These are phyloP conservation scores for Aureococcus anophagefferens DNA, from an alignment of 108 stramenopile genomes.

Conservation along the genomic window DNA sequence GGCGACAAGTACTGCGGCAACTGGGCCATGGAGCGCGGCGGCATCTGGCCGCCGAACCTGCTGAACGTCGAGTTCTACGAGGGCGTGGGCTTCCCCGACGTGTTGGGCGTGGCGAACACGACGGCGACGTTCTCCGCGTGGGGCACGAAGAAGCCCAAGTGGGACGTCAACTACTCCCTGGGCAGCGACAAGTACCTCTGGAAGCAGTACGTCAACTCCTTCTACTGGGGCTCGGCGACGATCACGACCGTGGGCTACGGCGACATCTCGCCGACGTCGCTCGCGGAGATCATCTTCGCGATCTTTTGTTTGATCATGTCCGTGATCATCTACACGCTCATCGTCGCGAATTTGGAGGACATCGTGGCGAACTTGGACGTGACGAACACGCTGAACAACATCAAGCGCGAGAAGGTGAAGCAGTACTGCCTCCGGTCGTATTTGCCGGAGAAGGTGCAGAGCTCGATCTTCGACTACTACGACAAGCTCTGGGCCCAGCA, in stretches of 20 bases:
- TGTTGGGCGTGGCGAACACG: background rate
- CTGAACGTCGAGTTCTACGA: background rate
- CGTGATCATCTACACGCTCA: constrained; percentile 39
- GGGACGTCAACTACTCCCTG: constrained; percentile 7
- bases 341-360: constrained; percentile 48
- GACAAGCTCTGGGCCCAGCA: constrained; percentile 40
- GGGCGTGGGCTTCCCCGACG: background rate
- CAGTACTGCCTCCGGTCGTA: constrained; percentile 24
- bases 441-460: constrained; percentile 26
- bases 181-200: constrained; percentile 24
- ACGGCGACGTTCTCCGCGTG: background rate
- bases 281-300: constrained; percentile 38
- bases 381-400: constrained; percentile 42
- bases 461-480: constrained; percentile 33
- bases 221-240: constrained; percentile 50
- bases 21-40: background rate
- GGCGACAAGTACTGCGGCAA: background rate
- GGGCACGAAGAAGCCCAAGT: background rate
- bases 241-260: constrained; percentile 51
- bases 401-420: constrained; percentile 32
- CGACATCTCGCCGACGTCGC: constrained; percentile 37
- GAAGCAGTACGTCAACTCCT: constrained; percentile 33
- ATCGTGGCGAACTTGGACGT: constrained; percentile 55
- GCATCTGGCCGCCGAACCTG: background rate
- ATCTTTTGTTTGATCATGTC: constrained; percentile 38